These are phyloP conservation scores for Leptosphaerulina australis DNA, from an alignment of 2,329 filamentous ascomycete genomes.

Conservation along the genomic window DNA sequence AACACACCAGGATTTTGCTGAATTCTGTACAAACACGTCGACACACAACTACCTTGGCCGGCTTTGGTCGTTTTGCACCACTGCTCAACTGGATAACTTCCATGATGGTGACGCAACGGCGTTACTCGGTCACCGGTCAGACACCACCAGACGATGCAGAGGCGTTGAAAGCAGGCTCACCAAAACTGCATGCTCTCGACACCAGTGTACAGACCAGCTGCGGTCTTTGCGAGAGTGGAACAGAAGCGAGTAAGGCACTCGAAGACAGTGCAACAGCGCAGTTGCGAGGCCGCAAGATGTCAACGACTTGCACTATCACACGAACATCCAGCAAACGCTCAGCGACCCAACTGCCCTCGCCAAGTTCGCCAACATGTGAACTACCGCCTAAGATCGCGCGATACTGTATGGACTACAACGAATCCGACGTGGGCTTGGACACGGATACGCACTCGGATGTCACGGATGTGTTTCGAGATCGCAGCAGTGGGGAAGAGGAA, in stretches of 20 bases:
- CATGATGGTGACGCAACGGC: conserved; percentile 42
- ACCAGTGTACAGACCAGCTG: conserved; percentile 43
- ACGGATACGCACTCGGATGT: conserved; percentile 32
- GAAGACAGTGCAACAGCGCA: conserved; percentile 27
- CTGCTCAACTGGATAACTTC: conserved; percentile 5
- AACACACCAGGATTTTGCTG: conserved; percentile 27
- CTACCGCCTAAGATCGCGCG: conserved; percentile 46
- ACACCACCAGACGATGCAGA: conserved; percentile 44
- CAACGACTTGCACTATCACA: conserved; percentile 30
- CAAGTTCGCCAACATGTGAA: conserved; percentile 42
- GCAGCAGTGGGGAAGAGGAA: conserved; percentile 27
- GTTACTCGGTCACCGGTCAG: conserved; percentile 48
- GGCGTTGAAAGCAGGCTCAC: conserved; percentile 41
- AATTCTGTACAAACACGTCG: conserved; percentile 24
- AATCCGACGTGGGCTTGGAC: conserved; percentile 25
- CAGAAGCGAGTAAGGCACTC: conserved; percentile 16
- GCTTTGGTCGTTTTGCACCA: conserved; percentile 5
- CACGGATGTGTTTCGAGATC: conserved; percentile 25
- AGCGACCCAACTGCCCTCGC: conserved; percentile 46
- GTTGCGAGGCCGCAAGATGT: conserved; percentile 37
- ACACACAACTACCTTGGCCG: conserved; percentile 11
- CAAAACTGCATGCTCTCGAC: conserved; percentile 47
- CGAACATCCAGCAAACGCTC: conserved; percentile 46
- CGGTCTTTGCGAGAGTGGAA: conserved; percentile 37
- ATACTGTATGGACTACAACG: conserved; percentile 30